Evolutionary conservation across 2,329 filamentous ascomycete species (phyloP), one percentile per base, ranked within the genome.

Genomic region (Pseudogymnoascus sp.): DNA sequence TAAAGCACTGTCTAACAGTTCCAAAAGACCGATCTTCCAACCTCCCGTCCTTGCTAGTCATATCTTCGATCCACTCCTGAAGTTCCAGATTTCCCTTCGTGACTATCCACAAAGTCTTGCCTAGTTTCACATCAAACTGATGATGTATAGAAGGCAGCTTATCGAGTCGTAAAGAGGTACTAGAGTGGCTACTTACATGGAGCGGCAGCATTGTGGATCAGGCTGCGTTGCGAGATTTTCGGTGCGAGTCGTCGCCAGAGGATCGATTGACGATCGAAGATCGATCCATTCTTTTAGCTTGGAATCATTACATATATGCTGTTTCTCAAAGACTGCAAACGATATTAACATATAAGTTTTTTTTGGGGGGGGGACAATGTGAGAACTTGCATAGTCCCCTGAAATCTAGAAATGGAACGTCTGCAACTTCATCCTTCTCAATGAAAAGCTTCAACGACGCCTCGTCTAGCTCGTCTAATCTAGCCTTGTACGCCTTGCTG

Each of bases 41-140:
- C 16, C 70, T 65, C 18, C 70, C 73, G 38, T 69, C 53, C n/a
- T 65, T 44, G 1, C 67, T 70, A 3, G 73, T 76, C 38, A 77
- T 16, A 18, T 75, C 66, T 63, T 73, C 67, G 44, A 73, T 68
- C 31, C 72, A 53, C 0, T 70, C 63, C 42, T 74, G 68, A 10
- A 76, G 63, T 12, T 69, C 67, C 4, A 63, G 59, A 1, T 69
- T 65, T 0, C 75, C 76, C 53, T 77, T 76, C 0, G 74, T 73
- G 0, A 77, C 67, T 5, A 80, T 72, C 78, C 78, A 80, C 2
- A 78, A 60, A 0, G 75, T 68, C 1, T 69, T 76, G 0, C 76
- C 70, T 3, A 56, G 59, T 7, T 62, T 63, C 4, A 70, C 37
- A 63, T 72, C 69, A 61, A 72, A 67, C 33, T 69, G 67, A 56